These are phyloP conservation scores for Silene coronaria DNA, from an alignment of 179 eudicot genomes.

Conservation along the genomic window DNA sequence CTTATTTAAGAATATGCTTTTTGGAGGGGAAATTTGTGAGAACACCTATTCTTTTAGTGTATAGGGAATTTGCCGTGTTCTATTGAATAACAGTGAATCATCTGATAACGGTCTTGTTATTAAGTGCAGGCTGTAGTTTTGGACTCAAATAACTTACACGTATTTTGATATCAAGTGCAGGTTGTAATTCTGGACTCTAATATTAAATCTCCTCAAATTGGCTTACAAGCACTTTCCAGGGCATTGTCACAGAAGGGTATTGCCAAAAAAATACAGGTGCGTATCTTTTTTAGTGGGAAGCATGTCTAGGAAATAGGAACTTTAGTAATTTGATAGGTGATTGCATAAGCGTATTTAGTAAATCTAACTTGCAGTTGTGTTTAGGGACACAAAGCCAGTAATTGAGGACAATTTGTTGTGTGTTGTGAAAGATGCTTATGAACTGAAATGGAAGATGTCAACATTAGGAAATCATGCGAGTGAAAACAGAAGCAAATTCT, in stretches of 20 bases:
- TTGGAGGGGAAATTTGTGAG: no score
- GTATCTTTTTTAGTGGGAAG: slow-evolving; percentile 17
- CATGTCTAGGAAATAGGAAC: background rate
- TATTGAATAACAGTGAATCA: background rate
- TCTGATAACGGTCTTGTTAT: slow-evolving; percentile 8
- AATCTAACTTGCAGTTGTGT: background rate
- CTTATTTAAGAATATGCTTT: no score
- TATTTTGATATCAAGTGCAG: slow-evolving; percentile 29
- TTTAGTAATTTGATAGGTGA: background rate
- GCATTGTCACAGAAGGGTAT: slow-evolving; percentile 81
- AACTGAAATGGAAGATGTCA: background rate
- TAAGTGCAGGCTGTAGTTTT: slow-evolving; percentile 65
- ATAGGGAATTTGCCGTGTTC: background rate
- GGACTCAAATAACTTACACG: slow-evolving; percentile 40
- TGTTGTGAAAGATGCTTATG: background rate
- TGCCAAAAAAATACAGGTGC: slow-evolving; percentile 92
- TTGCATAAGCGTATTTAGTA: background rate
- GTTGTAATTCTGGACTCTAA: slow-evolving; percentile 85
- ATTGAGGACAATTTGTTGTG: background rate
- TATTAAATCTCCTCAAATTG: slow-evolving; percentile 66
- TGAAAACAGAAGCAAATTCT: background rate
- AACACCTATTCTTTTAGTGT: no score
- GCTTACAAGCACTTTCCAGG: slow-evolving; percentile 85
- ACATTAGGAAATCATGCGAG: background rate
- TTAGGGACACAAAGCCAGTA: background rate